phyloP scores from a whole-genome alignment of 306 rosid genomes.

The Citrullus colocynthis region DNA sequence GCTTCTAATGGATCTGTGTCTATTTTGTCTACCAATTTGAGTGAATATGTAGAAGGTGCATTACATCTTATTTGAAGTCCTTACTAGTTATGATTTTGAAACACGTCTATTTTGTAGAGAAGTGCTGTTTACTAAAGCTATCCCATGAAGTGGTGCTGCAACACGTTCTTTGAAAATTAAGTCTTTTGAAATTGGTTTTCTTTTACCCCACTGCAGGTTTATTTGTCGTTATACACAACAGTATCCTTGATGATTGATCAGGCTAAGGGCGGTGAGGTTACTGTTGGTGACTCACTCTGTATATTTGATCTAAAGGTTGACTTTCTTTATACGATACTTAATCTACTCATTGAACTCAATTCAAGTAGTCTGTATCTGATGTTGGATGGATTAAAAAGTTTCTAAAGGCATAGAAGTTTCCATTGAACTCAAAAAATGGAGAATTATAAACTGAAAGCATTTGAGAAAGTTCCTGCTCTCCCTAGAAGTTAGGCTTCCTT shows the following conservation, averaged over 20 bases:
- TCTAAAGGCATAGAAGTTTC: not conserved
- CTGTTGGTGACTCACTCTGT: constrained; percentile 57
- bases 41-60: not conserved
- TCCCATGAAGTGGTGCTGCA: not conserved
- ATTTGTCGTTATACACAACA: constrained; percentile 73
- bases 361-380: not conserved
- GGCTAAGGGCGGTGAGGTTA: constrained; percentile 39
- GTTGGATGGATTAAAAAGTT: not conserved
- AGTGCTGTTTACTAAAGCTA: not conserved
- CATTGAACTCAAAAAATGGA: not conserved
- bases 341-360: not conserved
- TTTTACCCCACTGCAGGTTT: constrained; percentile 42
- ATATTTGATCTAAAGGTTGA: constrained; percentile 66
- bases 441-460: not conserved
- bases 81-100: not conserved
- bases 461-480: not conserved
- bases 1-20: constrained; percentile 3
- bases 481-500: not conserved
- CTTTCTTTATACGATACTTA: not conserved
- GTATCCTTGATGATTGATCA: constrained; percentile 69
- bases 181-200: not conserved
- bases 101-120: not conserved
- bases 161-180: not conserved
- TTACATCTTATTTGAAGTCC: not conserved
- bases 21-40: not conserved